These are phyloP conservation scores for Millerago galiae DNA, from an alignment of 805 yeast species.

Conservation along the genomic window DNA sequence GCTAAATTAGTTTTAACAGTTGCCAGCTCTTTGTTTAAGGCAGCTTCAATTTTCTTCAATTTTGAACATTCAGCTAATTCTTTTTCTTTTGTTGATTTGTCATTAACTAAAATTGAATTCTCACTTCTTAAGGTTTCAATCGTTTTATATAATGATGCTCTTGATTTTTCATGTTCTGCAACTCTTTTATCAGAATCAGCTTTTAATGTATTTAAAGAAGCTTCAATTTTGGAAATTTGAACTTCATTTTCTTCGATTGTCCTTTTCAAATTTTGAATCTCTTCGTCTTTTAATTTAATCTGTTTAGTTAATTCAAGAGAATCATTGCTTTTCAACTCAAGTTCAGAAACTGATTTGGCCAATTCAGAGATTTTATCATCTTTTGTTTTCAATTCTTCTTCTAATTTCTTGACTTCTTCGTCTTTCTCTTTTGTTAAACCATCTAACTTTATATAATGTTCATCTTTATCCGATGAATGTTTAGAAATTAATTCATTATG, in stretches of 20 bases:
- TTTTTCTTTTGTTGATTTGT: constrained; percentile 14
- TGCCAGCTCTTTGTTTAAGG: constrained; percentile 18
- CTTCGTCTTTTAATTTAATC: background rate
- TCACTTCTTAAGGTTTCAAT: constrained; percentile 19
- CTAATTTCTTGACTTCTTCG: background rate
- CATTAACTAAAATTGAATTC: constrained; percentile 18
- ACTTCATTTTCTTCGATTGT: background rate
- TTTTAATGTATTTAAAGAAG: background rate
- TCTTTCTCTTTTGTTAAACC: background rate
- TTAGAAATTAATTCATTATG: constrained; percentile 28
- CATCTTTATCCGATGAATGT: constrained; percentile 18
- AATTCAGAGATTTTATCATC: constrained; percentile 17
- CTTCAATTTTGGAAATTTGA: background rate
- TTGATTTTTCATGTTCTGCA: background rate
- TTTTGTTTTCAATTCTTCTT: background rate
- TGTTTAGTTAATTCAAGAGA: background rate
- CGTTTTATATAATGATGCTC: constrained; percentile 13
- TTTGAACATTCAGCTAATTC: constrained; percentile 14
- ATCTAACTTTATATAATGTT: background rate
- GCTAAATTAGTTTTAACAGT: constrained; percentile 12
- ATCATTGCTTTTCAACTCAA: background rate
- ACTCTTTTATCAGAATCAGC: background rate
- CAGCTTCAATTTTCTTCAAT: constrained; percentile 17
- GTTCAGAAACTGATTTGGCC: constrained; percentile 5
- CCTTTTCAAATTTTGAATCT: background rate